phyloP scores from a whole-genome alignment of 2,329 filamentous ascomycete genomes.

The Scleromitrula shiraiana region DNA sequence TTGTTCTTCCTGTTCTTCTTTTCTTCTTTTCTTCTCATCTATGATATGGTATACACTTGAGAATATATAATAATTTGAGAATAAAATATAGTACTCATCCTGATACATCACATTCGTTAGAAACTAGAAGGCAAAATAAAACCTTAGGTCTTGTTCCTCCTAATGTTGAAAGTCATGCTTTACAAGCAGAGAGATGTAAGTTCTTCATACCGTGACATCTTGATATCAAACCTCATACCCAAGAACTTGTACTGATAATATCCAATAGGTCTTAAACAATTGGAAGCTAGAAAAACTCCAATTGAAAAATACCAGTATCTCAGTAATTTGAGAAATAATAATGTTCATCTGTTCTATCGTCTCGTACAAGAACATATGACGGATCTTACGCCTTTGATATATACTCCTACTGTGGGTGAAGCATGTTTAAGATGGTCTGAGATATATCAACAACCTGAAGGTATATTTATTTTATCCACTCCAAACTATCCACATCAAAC shows the following conservation, averaged over 20 bases:
- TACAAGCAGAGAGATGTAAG: conserved; percentile 25
- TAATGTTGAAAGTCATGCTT: conserved; percentile 23
- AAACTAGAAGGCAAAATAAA: conserved; percentile 19
- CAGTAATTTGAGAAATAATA: conserved; percentile 24
- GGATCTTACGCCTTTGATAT: conserved; percentile 46
- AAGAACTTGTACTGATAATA: not conserved
- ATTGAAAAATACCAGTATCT: conserved; percentile 29
- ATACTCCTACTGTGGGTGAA: conserved; percentile 59
- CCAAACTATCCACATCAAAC: not conserved
- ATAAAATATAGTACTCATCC: conserved; percentile 9
- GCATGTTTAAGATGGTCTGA: conserved; percentile 68
- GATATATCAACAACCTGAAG: conserved; percentile 66
- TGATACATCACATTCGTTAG: conserved; percentile 25
- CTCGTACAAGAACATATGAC: conserved; percentile 24
- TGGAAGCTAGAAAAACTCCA: conserved; percentile 22
- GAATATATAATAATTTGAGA: not conserved
- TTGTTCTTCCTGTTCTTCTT: no score
- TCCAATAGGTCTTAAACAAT: conserved; percentile 24
- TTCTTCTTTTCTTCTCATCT: not conserved
- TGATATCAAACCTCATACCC: no score
- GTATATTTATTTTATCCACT: conserved; percentile 20
- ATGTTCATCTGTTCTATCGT: conserved; percentile 27
- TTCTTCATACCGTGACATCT: not conserved
- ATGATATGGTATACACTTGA: not conserved
- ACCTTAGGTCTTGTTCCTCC: conserved; percentile 25